Percentiles rank a stretch among this genome's conserved stretches.
phyloP scores from a whole-genome alignment of 2,329 filamentous ascomycete genomes.

The Monascus ruber region DNA sequence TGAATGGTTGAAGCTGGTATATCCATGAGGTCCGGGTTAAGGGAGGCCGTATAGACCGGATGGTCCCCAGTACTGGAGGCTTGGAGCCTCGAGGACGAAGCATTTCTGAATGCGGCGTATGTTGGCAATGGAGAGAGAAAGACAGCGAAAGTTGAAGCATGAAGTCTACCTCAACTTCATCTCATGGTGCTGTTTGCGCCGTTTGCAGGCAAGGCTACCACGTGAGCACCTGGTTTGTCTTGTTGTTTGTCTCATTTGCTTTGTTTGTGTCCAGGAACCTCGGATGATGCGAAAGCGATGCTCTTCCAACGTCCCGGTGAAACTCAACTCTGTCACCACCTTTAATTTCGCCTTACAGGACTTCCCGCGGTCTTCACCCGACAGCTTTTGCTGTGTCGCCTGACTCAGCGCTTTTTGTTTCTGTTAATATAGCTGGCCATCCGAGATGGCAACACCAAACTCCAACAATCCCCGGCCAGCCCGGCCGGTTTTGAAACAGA shows the following conservation, averaged over 20 bases:
- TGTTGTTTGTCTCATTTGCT: too few relatives aligned
- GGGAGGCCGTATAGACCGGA: constrained; percentile 27
- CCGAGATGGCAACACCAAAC: constrained; percentile 16
- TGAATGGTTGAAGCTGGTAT: constrained; percentile 41
- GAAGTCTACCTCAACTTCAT: too few relatives aligned
- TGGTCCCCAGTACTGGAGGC: constrained; percentile 29
- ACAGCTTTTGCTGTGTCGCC: too few relatives aligned
- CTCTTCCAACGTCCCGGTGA: too few relatives aligned
- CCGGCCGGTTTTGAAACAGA: constrained; percentile 33
- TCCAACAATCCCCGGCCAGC: constrained; percentile 20
- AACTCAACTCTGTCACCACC: too few relatives aligned
- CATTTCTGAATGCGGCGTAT: constrained; percentile 14
- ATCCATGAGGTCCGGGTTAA: constrained; percentile 9
- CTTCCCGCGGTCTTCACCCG: too few relatives aligned
- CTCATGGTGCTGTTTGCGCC: constrained; percentile 2
- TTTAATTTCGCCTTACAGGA: too few relatives aligned
- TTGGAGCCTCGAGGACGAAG: constrained; percentile 22
- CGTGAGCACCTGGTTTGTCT: too few relatives aligned
- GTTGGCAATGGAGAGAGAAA: not conserved
- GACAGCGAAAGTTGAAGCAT: too few relatives aligned
- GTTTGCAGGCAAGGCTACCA: constrained; percentile 1
- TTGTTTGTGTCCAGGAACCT: too few relatives aligned
- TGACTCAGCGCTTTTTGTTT: too few relatives aligned
- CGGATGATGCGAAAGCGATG: too few relatives aligned
- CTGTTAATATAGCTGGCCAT: not conserved